Percentiles rank a stretch among this genome's conserved stretches.
Conservation (phyloP, 257 asterid species). For the Fraxinus excelsior region DNA sequence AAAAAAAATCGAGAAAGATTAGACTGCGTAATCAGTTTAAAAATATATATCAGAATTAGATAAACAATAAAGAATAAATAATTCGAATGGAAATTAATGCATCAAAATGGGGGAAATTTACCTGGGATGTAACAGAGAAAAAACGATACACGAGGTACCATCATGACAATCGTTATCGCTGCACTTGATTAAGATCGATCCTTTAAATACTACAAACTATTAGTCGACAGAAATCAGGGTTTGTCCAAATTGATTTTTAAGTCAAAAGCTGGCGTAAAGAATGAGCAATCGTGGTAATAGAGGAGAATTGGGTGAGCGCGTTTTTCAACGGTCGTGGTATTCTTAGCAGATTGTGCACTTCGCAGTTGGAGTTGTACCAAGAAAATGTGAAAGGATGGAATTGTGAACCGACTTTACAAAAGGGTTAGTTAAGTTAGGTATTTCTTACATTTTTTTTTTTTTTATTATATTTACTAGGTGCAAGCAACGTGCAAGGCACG, state of each 20-base stretch:
- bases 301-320: constrained; percentile 28
- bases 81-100: background rate
- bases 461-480: too few relatives aligned
- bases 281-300: constrained; percentile 23
- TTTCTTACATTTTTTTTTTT: background rate
- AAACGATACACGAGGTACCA: constrained; percentile 30
- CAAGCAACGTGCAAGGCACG: too few relatives aligned
- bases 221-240: constrained; percentile 24
- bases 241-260: background rate
- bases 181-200: constrained; percentile 22
- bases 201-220: constrained; percentile 2
- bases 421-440: background rate
- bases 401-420: constrained; percentile 2
- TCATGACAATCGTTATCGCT: constrained; percentile 11
- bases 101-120: constrained; percentile 15
- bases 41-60: background rate
- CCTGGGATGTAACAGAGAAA: constrained; percentile 55
- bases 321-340: constrained; percentile 24
- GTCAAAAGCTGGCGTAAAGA: constrained; percentile 23
- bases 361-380: constrained; percentile 30
- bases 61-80: background rate
- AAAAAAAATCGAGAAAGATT: background rate
- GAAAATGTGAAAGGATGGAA: background rate
- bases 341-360: constrained; percentile 26
- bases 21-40: background rate